Evolutionary conservation across 176 grass and related monocot genomes (phyloP), one percentile per base, ranked within the genome.

Genomic region (Secale cereale): DNA sequence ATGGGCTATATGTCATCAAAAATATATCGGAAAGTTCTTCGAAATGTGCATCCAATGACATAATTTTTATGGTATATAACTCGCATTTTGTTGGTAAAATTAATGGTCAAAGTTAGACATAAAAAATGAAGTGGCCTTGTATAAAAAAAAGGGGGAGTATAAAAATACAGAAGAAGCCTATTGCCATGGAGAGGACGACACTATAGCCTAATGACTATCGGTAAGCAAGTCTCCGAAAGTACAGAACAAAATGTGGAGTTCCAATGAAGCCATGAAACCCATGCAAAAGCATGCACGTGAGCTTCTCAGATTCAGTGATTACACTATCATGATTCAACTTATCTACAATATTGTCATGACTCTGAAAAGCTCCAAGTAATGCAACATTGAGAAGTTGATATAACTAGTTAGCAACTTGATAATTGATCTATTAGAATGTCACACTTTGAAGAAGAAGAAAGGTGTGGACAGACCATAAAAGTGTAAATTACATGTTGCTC

Each of bases 391-490:
- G 43, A 79, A n/a, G 63, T 64, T 29, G 70, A 32, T 66, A 40
- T 10, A 78, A 10, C 26, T 72, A 57, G 19, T 54, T 32, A 73
- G 26, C 20, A 20, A 57, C 26, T 32, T 82, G 1, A 48, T 20
- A 29, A 57, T 20, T 81, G 40, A 85, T 85, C 72, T 70, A 70
- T 78, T 40, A 78, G 19, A 79, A 37, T 14, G 20, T 59, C 78
- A 60, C n/a, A 62, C 9, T 74, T 84, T 20, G 35, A 79, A 82
- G 26, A 25, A 82, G 26, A 25, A 74, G 6, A 54, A 68, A 40
- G 56, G 8, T 3, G 31, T 41, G 23, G 27, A 26, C 23, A 9
- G 37, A 9, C 48, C 16, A 85, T 33, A 37, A 59, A 67, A 84
- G 33, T 76, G 20, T 5, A 81, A 81, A 80, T 43, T 54, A 45